Conservation (phyloP, 176 grass and related monocot genomes). For the Oryza officinalis region DNA sequence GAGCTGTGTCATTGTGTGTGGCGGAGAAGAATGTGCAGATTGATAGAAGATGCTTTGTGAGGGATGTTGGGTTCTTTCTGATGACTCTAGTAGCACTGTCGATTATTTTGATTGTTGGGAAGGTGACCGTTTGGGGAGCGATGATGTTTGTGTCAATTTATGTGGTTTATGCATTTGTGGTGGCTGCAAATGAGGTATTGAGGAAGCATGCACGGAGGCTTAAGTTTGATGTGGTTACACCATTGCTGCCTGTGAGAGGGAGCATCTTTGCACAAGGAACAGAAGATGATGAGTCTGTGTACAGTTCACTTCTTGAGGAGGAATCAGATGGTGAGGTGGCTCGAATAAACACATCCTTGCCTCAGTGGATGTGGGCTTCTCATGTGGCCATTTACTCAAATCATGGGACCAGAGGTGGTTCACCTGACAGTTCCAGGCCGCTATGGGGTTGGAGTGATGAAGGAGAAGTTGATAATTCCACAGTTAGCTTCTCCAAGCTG, state of each 20-base stretch:
- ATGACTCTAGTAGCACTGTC: constrained; percentile 63
- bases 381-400: constrained; percentile 99
- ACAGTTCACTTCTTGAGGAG: constrained; percentile 81
- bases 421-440: constrained; percentile 67
- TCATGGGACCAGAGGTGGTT: constrained; percentile 56
- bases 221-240: constrained; percentile 84
- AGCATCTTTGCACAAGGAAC: constrained; percentile 71
- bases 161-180: constrained; percentile 77
- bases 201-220: constrained; percentile 83
- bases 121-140: constrained; percentile 88
- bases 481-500: constrained; percentile 61
- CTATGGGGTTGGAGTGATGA: constrained; percentile 99
- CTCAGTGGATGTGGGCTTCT: constrained; percentile 99
- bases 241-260: constrained; percentile 82
- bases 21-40: constrained; percentile 96
- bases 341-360: constrained; percentile 63
- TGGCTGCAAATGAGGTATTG: constrained; percentile 89
- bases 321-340: constrained; percentile 50
- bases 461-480: constrained; percentile 52
- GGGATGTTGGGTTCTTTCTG: constrained; percentile 90
- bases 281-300: constrained; percentile 75
- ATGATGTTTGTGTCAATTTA: constrained; percentile 85
- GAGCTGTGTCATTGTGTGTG: constrained; percentile 68
- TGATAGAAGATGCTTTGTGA: constrained; percentile 82
- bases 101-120: constrained; percentile 72